Base-by-base conservation (phyloP, 108 stramenopile species). In the Seminavis robusta region DNA sequence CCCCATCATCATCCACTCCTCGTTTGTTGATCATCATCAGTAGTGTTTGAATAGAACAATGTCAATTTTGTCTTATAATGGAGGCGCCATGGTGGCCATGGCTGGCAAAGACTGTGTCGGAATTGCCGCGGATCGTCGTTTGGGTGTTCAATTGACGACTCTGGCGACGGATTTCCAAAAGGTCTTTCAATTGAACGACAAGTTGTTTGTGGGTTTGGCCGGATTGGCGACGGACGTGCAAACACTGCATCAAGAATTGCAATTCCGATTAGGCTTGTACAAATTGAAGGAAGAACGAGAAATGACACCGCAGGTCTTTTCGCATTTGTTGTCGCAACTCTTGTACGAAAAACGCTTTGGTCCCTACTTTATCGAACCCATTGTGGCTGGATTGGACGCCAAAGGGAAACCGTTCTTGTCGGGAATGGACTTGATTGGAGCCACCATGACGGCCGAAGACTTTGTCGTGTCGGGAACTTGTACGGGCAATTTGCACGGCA, bases 21-120 rank as follows among this genome's bases (percentile, higher is more conserved):
- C n/a, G n/a, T n/a, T n/a, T n/a, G n/a, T n/a, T n/a, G n/a, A n/a
- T n/a, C n/a, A n/a, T n/a, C n/a, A n/a, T n/a, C n/a, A n/a, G n/a
- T n/a, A n/a, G n/a, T n/a, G n/a, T n/a, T n/a, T n/a, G n/a, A n/a
- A n/a, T n/a, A 41, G 36, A 41, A 83, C 13, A 33, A 91, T 89
- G 98, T 99, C 98, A n/a, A 97, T 98, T 62, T 68, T 97, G 34
- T 90, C 92, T 77, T 96, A 97, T 77, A 99, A 99, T 70, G 99
- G 99, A 34, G 90, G 86, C 49, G 99, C 97, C 39, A 86, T 97
- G 31, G 85, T 99, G 37, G 97, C 95, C 74, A 99, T 99, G 99
- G 80, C 94, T 36, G 99, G 99, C 56, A 95, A 98, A 38, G 86
- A 95, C 67, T 99, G 99, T 60, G 97, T 99, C 17, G 99, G 90